phyloP scores from a whole-genome alignment of 2,329 filamentous ascomycete genomes.

The Curvularia sp. region DNA sequence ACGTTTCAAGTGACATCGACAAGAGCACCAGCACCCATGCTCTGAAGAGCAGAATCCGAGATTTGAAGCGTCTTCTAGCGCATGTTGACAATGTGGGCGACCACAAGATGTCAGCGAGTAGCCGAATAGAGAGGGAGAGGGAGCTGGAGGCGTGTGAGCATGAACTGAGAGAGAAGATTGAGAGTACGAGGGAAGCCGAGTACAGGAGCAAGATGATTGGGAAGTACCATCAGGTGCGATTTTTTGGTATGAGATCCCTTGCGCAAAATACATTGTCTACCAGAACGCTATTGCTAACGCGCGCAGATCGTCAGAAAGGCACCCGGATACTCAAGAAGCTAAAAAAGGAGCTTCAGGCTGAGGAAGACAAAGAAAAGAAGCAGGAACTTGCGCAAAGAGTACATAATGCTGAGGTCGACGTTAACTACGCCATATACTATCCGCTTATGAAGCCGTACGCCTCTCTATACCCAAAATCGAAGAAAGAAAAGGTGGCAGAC shows the following conservation, averaged over 20 bases:
- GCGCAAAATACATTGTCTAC: background rate
- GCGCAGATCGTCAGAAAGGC: slow-evolving; percentile 74
- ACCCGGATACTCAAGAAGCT: slow-evolving; percentile 71
- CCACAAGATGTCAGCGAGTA: slow-evolving; percentile 67
- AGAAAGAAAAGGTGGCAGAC: slow-evolving; percentile 29
- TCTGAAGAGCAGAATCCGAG: slow-evolving; percentile 75
- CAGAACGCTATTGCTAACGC: slow-evolving; percentile 8
- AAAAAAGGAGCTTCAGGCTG: slow-evolving; percentile 62
- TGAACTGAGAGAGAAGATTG: slow-evolving; percentile 60
- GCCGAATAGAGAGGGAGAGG: slow-evolving; percentile 73
- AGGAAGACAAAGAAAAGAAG: slow-evolving; percentile 61
- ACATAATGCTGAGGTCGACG: slow-evolving; percentile 75
- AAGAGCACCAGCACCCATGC: slow-evolving; percentile 58
- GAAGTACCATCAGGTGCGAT: slow-evolving; percentile 83
- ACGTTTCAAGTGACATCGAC: slow-evolving; percentile 33
- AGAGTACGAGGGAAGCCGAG: slow-evolving; percentile 62
- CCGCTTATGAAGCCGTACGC: slow-evolving; percentile 76
- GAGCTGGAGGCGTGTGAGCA: slow-evolving; percentile 72
- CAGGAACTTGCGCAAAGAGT: slow-evolving; percentile 62
- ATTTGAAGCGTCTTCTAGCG: slow-evolving; percentile 71
- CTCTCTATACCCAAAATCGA: slow-evolving; percentile 58
- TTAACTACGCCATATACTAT: slow-evolving; percentile 76
- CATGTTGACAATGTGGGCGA: slow-evolving; percentile 59
- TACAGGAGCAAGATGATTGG: slow-evolving; percentile 74
- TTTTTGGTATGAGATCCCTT: slow-evolving; percentile 70